Evolutionary conservation across 2,329 filamentous ascomycete genomes (phyloP).

Genomic region (Alternaria brassicae): DNA sequence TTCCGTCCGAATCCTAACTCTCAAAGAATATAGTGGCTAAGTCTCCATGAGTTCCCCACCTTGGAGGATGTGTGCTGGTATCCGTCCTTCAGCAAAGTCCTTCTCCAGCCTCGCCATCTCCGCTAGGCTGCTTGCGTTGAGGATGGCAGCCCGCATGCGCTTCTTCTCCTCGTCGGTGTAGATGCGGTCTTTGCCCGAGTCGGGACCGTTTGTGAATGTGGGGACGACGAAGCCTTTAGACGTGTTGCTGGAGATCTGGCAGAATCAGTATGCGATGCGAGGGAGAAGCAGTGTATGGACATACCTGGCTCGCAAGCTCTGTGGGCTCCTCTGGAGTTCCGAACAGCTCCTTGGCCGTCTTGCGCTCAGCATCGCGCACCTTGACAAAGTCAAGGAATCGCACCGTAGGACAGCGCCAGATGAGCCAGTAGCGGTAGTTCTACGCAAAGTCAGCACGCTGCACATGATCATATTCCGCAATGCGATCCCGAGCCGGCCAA

Average conservation of each 20-base stretch:
- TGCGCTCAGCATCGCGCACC: conserved; percentile 84
- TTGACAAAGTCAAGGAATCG: conserved; percentile 93
- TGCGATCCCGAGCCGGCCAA: not conserved
- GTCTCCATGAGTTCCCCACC: conserved; percentile 41
- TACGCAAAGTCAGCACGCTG: conserved; percentile 49
- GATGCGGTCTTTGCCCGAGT: conserved; percentile 66
- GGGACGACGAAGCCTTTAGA: conserved; percentile 74
- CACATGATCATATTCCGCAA: not conserved
- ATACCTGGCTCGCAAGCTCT: conserved; percentile 66
- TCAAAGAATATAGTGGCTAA: conserved; percentile 10
- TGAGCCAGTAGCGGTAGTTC: conserved; percentile 91
- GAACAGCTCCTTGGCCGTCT: conserved; percentile 79
- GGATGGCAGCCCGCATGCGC: conserved; percentile 84
- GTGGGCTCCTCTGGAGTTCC: conserved; percentile 81
- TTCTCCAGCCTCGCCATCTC: conserved; percentile 92
- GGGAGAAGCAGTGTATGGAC: not conserved
- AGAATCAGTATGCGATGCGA: conserved; percentile 36
- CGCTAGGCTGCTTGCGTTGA: conserved; percentile 84
- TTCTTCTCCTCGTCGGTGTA: conserved; percentile 87
- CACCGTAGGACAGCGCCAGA: conserved; percentile 84
- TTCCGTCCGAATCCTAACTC: not conserved
- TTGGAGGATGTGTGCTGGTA: conserved; percentile 62
- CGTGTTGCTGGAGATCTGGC: conserved; percentile 79
- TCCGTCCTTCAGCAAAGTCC: conserved; percentile 84
- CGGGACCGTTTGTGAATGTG: conserved; percentile 48